Percentiles rank a stretch among this genome's conserved stretches.
Conservation (phyloP, 139 green algal species). For the Chloropicon primus region DNA sequence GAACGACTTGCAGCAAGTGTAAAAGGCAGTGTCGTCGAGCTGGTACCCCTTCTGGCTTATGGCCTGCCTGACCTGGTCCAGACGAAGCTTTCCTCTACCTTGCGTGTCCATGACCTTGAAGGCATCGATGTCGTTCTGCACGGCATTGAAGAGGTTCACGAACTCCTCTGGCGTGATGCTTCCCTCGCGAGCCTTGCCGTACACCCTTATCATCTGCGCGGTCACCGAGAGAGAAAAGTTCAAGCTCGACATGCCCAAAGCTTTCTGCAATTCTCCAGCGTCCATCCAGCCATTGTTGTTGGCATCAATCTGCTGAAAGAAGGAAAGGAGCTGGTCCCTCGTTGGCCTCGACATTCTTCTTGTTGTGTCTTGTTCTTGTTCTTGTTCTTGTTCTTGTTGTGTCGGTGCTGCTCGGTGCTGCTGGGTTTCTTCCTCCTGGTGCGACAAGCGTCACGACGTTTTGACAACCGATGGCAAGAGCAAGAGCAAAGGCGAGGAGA, state of each 20-base stretch:
- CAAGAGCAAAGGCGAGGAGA: no score
- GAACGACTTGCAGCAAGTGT: conserved; percentile 25
- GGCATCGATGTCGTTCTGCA: conserved; percentile 29
- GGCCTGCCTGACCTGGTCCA: conserved; percentile 15
- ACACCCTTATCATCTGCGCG: conserved; percentile 37
- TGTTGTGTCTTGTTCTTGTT: background rate
- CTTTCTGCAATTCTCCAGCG: conserved; percentile 20
- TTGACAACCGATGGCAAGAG: no score
- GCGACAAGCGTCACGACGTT: no score
- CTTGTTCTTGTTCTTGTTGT: background rate
- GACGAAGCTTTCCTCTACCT: conserved; percentile 14
- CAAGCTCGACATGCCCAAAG: conserved; percentile 29
- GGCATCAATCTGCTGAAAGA: conserved; percentile 15
- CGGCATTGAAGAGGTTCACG: conserved; percentile 32
- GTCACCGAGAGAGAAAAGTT: conserved; percentile 33
- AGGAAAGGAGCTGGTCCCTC: background rate
- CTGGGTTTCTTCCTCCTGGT: no score
- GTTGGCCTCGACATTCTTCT: background rate
- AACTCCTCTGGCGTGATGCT: conserved; percentile 26
- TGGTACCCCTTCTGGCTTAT: conserved; percentile 21
- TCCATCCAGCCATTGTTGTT: conserved; percentile 17
- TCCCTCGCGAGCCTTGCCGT: conserved; percentile 17
- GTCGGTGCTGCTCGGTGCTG: background rate
- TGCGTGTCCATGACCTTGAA: conserved; percentile 29
- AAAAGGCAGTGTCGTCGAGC: conserved; percentile 18